Evolutionary conservation across 1,139 yeast genomes (phyloP), one percentile per base, ranked within the genome.

Genomic region (Pichia terricola): DNA sequence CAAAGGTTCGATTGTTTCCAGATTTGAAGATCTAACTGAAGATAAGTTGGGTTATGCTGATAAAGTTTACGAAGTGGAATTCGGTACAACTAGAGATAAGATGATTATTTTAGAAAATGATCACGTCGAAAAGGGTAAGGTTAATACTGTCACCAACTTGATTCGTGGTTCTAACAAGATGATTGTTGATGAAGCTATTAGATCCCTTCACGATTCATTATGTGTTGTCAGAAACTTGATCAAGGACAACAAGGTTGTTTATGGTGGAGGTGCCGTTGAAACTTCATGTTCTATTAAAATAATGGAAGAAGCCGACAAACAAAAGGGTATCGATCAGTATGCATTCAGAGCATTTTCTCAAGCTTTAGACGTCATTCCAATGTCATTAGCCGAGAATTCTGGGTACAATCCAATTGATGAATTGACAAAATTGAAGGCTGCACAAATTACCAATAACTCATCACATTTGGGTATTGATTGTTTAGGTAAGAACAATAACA

Each of bases 261-360:
- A 94, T 60, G 98, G 98, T 52, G 98, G 98, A 55, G 99, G 98
- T 56, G 96, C 98, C 26, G 94, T 97, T 28, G 99, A 94, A 67
- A 79, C 91, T 45, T 73, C 96, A 2, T 84, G 95, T 69, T 88
- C 97, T 16, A 68, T 91, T 53, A 94, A 95, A 9, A 96, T 94
- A 25, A 75, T 89, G 45, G 87, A 82, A 43, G 95, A 85, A 51
- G 97, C 97, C 35, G 96, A 89, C 63, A 79, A 77, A 60, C 94
- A 86, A 65, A 81, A 79, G 58, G 97, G 97, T 48, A 89, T 91
- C 54, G 97, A 89, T 60, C 99, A 91, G 68, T 91, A 91, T 63
- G 97, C 97, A 1, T 88, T 91, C 77, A 79, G 96, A 61, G 95
- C 96, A 0, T 94, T 91, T 64, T 75, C 97, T 6, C 74, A 75